Evolutionary conservation across 2,329 filamentous ascomycete species (phyloP), one percentile per base, ranked within the genome.

Genomic region (Trichoderma oligosporum): DNA sequence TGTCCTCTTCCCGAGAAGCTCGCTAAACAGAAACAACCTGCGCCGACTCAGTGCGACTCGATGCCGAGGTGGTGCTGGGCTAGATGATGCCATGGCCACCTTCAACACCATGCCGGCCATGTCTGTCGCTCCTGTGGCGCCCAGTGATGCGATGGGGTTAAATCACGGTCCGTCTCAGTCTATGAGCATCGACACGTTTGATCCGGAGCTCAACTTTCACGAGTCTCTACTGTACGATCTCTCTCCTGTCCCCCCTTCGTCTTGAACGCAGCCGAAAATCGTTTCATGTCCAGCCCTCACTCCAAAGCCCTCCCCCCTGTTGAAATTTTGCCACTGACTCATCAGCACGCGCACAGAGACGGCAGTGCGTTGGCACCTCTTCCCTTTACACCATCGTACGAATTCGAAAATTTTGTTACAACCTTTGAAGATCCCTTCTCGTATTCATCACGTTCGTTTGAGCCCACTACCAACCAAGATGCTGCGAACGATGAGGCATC

Each of bases 381-480:
- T n/a, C 78, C 82, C 3, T 86, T 85, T 59, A 81, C 80, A 2
- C 78, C 81, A 3, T 74, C 77, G 4, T 86, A 85, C 72, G 83
- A 86, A 62, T 79, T 86, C 63, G 81, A 84, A 52, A 73, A 76
- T 61, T 82, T 83, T 63, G 78, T 82, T 48, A 79, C 78, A 36
- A 85, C 82, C 6, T 87, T 86, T 65, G 84, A 86, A 68, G 84
- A 86, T 65, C 83, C 84, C 35, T 86, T 87, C 65, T 79, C 81
- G 61, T 83, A 84, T 67, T 78, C 81, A 8, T 70, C 73, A 25
- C 74, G 76, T 38, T 73, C 76, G 14, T 80, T 78, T 66, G 77
- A 80, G 47, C 71, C 72, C 42, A 70, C 72, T 14, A 72, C 74
- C 44, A 72, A 72, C 54, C 70, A 70, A 56, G 76, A 81, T 66